Percentiles rank a stretch among this genome's conserved stretches.
These are phyloP conservation scores for Tetragonia tetragonoides DNA, from an alignment of 148 eudicot genomes.

Conservation along the genomic window DNA sequence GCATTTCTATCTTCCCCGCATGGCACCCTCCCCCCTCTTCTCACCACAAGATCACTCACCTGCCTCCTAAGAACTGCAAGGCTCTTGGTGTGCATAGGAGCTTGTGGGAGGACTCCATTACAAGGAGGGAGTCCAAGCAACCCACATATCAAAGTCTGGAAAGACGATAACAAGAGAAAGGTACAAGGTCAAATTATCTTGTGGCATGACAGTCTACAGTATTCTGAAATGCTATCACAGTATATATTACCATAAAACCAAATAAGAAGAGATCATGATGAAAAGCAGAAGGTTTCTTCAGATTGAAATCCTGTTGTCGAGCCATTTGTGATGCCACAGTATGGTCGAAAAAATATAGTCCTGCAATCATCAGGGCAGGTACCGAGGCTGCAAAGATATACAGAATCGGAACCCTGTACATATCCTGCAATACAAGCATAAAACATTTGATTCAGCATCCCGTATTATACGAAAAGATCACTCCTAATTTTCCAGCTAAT, in stretches of 20 bases:
- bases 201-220: background rate
- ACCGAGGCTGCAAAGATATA: slow-evolving; percentile 66
- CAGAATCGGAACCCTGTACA: slow-evolving; percentile 57
- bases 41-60: slow-evolving; percentile 35
- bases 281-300: slow-evolving; percentile 78
- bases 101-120: slow-evolving; percentile 86
- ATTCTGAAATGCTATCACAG: too few species aligned
- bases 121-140: slow-evolving; percentile 86
- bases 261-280: slow-evolving; percentile 79
- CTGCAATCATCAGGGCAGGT: slow-evolving; percentile 94
- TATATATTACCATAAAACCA: slow-evolving; percentile 60
- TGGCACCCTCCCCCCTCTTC: background rate
- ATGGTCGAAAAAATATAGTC: slow-evolving; percentile 90
- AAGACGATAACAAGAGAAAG: background rate
- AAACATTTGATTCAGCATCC: background rate
- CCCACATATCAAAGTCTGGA: slow-evolving; percentile 73
- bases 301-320: slow-evolving; percentile 87
- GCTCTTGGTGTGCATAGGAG: slow-evolving; percentile 92
- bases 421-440: slow-evolving; percentile 53
- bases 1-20: background rate
- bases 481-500: background rate
- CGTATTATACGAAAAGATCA: background rate
- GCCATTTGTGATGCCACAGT: slow-evolving; percentile 96
- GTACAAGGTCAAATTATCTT: background rate
- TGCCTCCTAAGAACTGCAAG: slow-evolving; percentile 77